Conservation (phyloP, 148 eudicot species). For the Bassia scoparia region DNA sequence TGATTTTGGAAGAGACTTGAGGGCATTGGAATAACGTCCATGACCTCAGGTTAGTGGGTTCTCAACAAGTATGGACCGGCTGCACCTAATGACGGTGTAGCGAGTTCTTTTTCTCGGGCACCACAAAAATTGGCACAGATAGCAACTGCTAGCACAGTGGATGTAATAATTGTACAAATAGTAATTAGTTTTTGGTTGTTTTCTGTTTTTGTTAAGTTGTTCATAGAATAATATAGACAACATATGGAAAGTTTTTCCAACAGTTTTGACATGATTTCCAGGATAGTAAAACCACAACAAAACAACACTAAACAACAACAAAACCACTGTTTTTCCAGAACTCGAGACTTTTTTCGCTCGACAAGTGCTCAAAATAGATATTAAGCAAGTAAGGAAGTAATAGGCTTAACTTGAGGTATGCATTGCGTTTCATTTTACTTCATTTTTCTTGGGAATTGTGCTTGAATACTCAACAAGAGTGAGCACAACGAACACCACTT, state of each 20-base stretch:
- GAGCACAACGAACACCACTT: conserved; percentile 12
- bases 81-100: too few species aligned
- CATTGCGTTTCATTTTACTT: conserved; percentile 3
- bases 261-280: background rate
- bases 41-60: too few species aligned
- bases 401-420: background rate
- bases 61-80: too few species aligned
- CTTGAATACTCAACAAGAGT: conserved; percentile 19
- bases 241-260: conserved; percentile 21
- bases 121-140: too few species aligned
- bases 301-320: too few species aligned
- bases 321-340: conserved; percentile 19
- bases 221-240: conserved; percentile 22
- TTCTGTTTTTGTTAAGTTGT: conserved; percentile 9
- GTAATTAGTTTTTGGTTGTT: background rate
- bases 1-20: too few species aligned
- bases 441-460: background rate
- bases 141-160: too few species aligned
- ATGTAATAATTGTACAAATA: too few species aligned
- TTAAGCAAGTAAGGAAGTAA: conserved; percentile 22
- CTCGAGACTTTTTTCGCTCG: conserved; percentile 7
- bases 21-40: too few species aligned
- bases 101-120: too few species aligned
- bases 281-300: conserved; percentile 24
- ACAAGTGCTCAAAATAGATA: conserved; percentile 14